These are phyloP conservation scores for Thermomyces lanuginosus DNA, from an alignment of 2,329 filamentous ascomycete genomes.

Conservation along the genomic window DNA sequence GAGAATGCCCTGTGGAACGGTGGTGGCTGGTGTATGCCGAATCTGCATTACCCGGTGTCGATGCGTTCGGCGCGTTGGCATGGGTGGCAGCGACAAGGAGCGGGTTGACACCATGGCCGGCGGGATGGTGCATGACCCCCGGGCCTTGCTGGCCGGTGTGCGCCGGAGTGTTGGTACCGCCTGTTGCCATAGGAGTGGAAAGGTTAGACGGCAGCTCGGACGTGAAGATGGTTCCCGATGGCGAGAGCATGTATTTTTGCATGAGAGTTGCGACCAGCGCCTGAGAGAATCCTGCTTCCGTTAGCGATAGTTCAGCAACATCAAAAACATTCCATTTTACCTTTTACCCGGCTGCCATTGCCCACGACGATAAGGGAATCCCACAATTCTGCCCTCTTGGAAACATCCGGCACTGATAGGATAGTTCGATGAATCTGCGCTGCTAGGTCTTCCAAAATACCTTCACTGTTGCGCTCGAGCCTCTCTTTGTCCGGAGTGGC, in stretches of 20 bases:
- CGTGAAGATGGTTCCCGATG: conserved; percentile 90
- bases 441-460: conserved; percentile 67
- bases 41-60: conserved; percentile 21
- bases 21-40: conserved; percentile 27
- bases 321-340: conserved; percentile 22
- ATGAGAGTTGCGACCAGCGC: conserved; percentile 66
- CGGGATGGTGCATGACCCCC: conserved; percentile 40
- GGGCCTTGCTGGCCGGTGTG: conserved; percentile 24
- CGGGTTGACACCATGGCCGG: conserved; percentile 57
- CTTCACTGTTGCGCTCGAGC: conserved; percentile 31
- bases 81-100: conserved; percentile 75
- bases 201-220: conserved; percentile 90
- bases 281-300: conserved; percentile 64
- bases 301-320: not conserved
- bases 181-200: conserved; percentile 77
- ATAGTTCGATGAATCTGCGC: conserved; percentile 71
- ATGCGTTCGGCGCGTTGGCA: conserved; percentile 22
- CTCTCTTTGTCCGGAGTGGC: conserved; percentile 27
- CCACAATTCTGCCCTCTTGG: conserved; percentile 76
- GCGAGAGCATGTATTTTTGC: conserved; percentile 75
- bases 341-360: conserved; percentile 56
- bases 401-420: conserved; percentile 65
- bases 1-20: conserved; percentile 46
- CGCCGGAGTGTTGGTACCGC: conserved; percentile 69
- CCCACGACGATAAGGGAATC: conserved; percentile 83